Base-by-base conservation (phyloP, 305 asterid genomes). In the Nicotiana rustica region DNA sequence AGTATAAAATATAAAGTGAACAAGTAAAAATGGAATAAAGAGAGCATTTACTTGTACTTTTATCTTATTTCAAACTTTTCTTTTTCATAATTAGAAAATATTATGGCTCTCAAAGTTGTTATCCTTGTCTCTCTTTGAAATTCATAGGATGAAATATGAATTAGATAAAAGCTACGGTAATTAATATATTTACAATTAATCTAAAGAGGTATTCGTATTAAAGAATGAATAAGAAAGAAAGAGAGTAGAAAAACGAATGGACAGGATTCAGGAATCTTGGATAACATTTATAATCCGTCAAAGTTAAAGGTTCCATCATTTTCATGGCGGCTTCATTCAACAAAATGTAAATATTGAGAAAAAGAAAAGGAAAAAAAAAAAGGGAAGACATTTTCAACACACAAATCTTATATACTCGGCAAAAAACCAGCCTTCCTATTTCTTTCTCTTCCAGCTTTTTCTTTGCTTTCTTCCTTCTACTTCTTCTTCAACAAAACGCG, bases 401-500 rank as follows among this genome's bases (percentile, higher is more conserved):
- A 81, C 68, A 80, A 77, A 65, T 49, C 25, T 35, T 82, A 73
- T 75, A 75, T 1, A 15, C 29, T n/a, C 65, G 17, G 79, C 77
- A 35, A 67, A 44, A 68, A 29, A 35, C 17, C 12, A 49, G 44
- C 5, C 29, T 70, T 14, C 47, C 31, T 7, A 15, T 44, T 81
- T 86, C 73, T 18, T 25, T 25, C 75, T 73, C 79, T 69, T 52
- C 81, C 79, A 47, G 41, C 83, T 52, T 66, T 59, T 80, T 19
- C 67, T 10, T 44, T 67, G 18, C 70, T 68, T 76, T 83, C 79
- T 77, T 21, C 70, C 70, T 62, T 15, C 83, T 31, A 83, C 80
- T 81, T 80, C 83, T 31, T 84, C 80, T 81, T 80, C 88, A 75
- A 81, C 86, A 44, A 44, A 44, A 92, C 95, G 93, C 98, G 95